Evolutionary conservation across 108 stramenopile species (phyloP).

Genomic region (Cylindrotheca fusiformis): DNA sequence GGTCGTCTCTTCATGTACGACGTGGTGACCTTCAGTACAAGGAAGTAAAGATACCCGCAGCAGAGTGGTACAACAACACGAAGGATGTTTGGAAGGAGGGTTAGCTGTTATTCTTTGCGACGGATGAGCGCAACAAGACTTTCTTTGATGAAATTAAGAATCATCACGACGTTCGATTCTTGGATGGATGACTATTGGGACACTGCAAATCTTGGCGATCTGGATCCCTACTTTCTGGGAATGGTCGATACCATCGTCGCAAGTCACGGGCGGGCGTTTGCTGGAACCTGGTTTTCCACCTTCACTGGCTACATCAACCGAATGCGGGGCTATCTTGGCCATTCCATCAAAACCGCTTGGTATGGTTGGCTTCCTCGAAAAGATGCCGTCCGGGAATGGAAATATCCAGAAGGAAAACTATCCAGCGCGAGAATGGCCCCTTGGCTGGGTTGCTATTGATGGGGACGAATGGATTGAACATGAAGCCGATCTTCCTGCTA

Average conservation of each 20-base stretch:
- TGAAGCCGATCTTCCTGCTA: too few species aligned
- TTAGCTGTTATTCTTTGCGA: slow-evolving; percentile 67
- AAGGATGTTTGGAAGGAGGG: slow-evolving; percentile 58
- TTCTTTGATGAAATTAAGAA: slow-evolving; percentile 73
- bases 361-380: slow-evolving; percentile 55
- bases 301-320: slow-evolving; percentile 87
- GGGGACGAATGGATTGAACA: slow-evolving; percentile 62
- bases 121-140: slow-evolving; percentile 78
- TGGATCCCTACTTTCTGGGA: slow-evolving; percentile 66
- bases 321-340: slow-evolving; percentile 76
- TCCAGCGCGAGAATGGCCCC: slow-evolving; percentile 59
- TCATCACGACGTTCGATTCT: slow-evolving; percentile 64
- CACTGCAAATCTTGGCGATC: slow-evolving; percentile 33
- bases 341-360: slow-evolving; percentile 57
- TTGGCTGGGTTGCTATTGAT: slow-evolving; percentile 75
- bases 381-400: slow-evolving; percentile 51
- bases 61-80: slow-evolving; percentile 59
- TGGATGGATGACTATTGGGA: slow-evolving; percentile 74
- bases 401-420: slow-evolving; percentile 46
- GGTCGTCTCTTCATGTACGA: slow-evolving; percentile 67
- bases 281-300: slow-evolving; percentile 91
- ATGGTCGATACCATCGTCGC: slow-evolving; percentile 88
- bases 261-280: slow-evolving; percentile 70
- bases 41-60: slow-evolving; percentile 52
- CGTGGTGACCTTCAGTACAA: slow-evolving; percentile 80